Percentiles rank a stretch among this genome's conserved stretches.
These are phyloP conservation scores for Boletus tylopilopsis DNA, from an alignment of 768 basidiomycete species.

Conservation along the genomic window DNA sequence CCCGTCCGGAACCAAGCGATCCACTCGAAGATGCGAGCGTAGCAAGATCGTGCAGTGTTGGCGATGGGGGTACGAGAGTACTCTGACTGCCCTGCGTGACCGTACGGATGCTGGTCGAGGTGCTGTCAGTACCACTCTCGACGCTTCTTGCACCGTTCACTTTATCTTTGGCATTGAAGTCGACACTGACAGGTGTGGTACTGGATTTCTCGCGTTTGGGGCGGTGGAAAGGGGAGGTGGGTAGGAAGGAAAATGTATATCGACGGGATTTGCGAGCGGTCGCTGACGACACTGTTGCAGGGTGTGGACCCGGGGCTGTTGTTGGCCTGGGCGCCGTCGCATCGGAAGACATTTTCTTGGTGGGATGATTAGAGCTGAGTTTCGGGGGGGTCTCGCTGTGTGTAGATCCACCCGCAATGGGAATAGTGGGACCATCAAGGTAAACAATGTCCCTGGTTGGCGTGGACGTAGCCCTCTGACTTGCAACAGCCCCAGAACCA, in stretches of 20 bases:
- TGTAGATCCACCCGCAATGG: not conserved
- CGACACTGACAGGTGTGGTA: not conserved
- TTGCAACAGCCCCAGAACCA: not conserved
- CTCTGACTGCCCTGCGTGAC: conserved; percentile 18
- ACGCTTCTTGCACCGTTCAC: not conserved
- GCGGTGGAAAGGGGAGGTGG: conserved; percentile 17
- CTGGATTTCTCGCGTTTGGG: conserved; percentile 18
- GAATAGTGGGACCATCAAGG: not conserved
- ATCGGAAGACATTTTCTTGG: not conserved
- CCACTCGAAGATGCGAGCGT: conserved; percentile 6
- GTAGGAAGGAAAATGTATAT: conserved; percentile 25
- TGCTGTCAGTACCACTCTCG: conserved; percentile 17
- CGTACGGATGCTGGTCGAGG: conserved; percentile 20
- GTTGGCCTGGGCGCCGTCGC: not conserved
- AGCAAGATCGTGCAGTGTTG: conserved; percentile 6
- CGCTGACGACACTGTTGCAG: not conserved
- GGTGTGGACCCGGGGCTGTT: not conserved
- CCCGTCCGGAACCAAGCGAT: not conserved
- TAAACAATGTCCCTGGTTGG: not conserved
- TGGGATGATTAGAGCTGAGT: not conserved
- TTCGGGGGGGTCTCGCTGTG: not conserved
- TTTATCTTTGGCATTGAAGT: not conserved
- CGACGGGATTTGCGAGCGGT: conserved; percentile 15
- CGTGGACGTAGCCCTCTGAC: not conserved
- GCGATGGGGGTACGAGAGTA: conserved; percentile 11